Conservation (phyloP, 176 grass and related monocot species). For the Cenchrus americanus region DNA sequence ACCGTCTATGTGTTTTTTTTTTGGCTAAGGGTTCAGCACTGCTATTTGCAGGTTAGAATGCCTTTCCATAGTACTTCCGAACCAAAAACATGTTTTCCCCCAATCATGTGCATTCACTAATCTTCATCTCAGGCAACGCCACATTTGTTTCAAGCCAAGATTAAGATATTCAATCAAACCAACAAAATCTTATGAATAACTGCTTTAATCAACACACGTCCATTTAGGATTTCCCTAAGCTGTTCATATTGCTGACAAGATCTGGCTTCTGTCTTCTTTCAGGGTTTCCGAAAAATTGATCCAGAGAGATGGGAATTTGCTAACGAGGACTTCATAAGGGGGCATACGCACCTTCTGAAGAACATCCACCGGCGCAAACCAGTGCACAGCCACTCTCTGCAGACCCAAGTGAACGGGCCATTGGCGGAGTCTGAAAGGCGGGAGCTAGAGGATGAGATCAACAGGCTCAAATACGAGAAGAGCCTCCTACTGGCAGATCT, state of each 20-base stretch:
- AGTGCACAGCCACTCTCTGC: conserved; percentile 80
- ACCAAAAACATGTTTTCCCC: not conserved
- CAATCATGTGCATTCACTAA: not conserved
- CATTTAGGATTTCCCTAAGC: not conserved
- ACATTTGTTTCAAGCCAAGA: not conserved
- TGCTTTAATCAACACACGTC: not conserved
- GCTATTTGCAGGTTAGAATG: not conserved
- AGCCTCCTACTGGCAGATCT: conserved; percentile 49
- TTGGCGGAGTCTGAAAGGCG: conserved; percentile 54
- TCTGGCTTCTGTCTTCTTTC: not conserved
- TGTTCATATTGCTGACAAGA: not conserved
- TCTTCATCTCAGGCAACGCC: not conserved
- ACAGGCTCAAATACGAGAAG: conserved; percentile 69
- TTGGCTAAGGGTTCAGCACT: not conserved
- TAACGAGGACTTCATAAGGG: conserved; percentile 79
- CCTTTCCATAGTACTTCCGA: not conserved
- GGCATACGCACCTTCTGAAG: conserved; percentile 69
- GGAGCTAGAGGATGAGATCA: conserved; percentile 75
- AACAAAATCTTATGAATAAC: not conserved
- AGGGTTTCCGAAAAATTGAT: conserved; percentile 90
- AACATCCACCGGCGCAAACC: conserved; percentile 86
- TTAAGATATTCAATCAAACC: not conserved
- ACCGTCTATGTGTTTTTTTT: not conserved
- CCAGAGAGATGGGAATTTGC: conserved; percentile 87
- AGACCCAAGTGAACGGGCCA: conserved; percentile 45